Base-by-base conservation (phyloP, 805 yeast species). In the Candida koratica region DNA sequence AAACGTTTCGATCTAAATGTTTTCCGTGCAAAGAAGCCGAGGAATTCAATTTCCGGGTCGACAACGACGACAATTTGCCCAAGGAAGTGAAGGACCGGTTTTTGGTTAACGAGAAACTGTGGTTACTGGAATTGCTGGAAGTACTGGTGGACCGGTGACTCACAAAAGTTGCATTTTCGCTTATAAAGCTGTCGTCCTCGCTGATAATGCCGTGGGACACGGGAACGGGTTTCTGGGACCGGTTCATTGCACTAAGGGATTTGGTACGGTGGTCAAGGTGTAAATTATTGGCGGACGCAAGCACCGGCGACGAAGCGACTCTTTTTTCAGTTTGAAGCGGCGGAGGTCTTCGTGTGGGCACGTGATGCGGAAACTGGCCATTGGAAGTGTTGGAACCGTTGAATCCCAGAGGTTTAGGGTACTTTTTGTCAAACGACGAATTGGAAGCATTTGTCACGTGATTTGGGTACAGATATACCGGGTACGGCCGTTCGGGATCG, bases 71-170 rank as follows among this genome's bases (percentile, higher is more conserved):
- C 14, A 65, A 51, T 42, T 65, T 67, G 10, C 64, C 55, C 32
- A 67, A 53, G 1, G 72, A 67, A 12, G 66, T 56, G 36, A 66
- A 64, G 1, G 71, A 66, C 23, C 70, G 46, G 3, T 69, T 61
- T 36, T 61, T 64, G 2, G 66, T 51, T 12, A 66, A 51, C 16
- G 69, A 62, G 37, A 57, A 57, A 2, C 63, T 47, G 36, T 65
- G 69, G 43, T 54, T 58, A 17, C 47, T 44, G 16, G 53, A 46
- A 28, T n/a, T 45, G n/a, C 25, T 17, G 1, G 51, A 47, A 15
- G 38, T 41, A 14, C 32, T 18, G n/a, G 34, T 33, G 2, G 40
- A 30, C 8, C 36, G 29, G 14, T 48, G 38, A 5, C 26, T n/a
- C 12, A 25, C 15, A 16, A 19, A 29, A 13, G 32, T 29, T 19